Evolutionary conservation across 768 basidiomycete genomes (phyloP), one percentile per base, ranked within the genome.

Genomic region (Podaxis sp.): DNA sequence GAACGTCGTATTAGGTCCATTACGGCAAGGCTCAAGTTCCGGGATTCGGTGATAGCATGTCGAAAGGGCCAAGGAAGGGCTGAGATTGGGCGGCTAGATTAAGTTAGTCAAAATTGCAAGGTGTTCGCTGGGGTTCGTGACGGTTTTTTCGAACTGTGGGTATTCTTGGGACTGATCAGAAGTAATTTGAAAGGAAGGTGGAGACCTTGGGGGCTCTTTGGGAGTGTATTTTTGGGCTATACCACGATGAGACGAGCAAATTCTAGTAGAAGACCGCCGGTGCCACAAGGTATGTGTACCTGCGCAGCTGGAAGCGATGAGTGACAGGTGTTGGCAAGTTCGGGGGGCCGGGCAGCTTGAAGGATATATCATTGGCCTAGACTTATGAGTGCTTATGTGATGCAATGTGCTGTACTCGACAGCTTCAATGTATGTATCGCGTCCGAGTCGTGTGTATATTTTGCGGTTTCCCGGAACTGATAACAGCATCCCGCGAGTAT

Each of bases 31-130:
- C 40, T 2, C 52, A 61, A 61, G 59, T 53, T 61, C 59, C 59
- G 59, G 51, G 19, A 30, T 53, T 53, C 59, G 59, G 59, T 60
- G 59, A 60, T 60, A 52, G 40, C 13, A 33, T 38, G 6, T 48
- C 24, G 17, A 53, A 36, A 26, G 53, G 52, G 52, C 28, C 53
- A 24, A 53, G 33, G 52, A 24, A 30, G 19, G 40, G 13, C 24
- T 39, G 39, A 61, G 59, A 61, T 61, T 42, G 51, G 59, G 59
- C 59, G 52, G 39, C 22, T 61, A 61, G 59, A 61, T 61, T 53
- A 26, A 15, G 26, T 61, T 61, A 15, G 26, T 24, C 12, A 28
- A 24, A 24, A 28, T 4, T 28, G 49, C 44, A 46, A 46, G 8
- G 44, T 4, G 44, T 46, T 17, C 8, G 42, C 42, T 44, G 42